These are phyloP conservation scores for Clitopilus hobsonii DNA, from an alignment of 768 basidiomycete genomes.

Conservation along the genomic window DNA sequence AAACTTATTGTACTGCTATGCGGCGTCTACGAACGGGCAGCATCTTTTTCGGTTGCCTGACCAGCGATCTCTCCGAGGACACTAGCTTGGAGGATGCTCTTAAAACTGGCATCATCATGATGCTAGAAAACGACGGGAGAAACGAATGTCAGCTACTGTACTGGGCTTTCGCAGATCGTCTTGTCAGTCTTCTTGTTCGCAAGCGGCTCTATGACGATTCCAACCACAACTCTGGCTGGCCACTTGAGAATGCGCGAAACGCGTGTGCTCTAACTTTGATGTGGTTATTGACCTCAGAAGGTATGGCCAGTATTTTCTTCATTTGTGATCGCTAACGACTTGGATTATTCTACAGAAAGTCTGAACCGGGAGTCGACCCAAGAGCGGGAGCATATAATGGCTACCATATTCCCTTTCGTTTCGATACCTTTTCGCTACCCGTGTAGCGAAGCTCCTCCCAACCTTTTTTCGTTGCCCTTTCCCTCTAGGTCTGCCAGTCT, in stretches of 20 bases:
- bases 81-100: slow-evolving; percentile 31
- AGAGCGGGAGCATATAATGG: slow-evolving; percentile 23
- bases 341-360: slow-evolving; percentile 14
- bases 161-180: slow-evolving; percentile 42
- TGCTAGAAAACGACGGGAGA: slow-evolving; percentile 65
- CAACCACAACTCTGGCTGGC: slow-evolving; percentile 46
- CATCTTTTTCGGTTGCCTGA: not conserved
- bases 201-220: slow-evolving; percentile 39
- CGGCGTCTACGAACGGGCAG: not conserved
- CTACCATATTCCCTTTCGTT: slow-evolving; percentile 37
- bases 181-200: slow-evolving; percentile 40
- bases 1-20: not conserved
- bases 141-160: slow-evolving; percentile 51
- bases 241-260: slow-evolving; percentile 41
- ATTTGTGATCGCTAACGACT: slow-evolving; percentile 4
- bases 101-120: slow-evolving; percentile 47
- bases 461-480: slow-evolving; percentile 55
- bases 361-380: slow-evolving; percentile 22
- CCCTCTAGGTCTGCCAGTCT: slow-evolving; percentile 9
- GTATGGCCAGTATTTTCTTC: slow-evolving; percentile 20
- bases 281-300: slow-evolving; percentile 54
- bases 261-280: slow-evolving; percentile 57
- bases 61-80: slow-evolving; percentile 7
- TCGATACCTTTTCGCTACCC: slow-evolving; percentile 40
- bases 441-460: slow-evolving; percentile 50